Conservation (phyloP, 2,329 filamentous ascomycete genomes). For the Chaetomium globosum region DNA sequence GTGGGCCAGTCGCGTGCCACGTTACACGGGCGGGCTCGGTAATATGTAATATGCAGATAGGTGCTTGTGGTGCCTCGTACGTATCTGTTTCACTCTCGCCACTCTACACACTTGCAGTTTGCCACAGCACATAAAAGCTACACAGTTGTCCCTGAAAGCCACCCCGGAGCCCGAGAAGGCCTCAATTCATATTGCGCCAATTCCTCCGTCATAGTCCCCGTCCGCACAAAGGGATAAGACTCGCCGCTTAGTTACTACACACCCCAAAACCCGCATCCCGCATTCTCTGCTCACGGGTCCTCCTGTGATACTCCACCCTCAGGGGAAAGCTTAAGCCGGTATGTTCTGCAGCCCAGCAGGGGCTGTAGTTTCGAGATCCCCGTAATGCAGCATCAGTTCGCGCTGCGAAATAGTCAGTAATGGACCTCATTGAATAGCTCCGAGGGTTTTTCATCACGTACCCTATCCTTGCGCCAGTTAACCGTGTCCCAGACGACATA, state of each 20-base stretch:
- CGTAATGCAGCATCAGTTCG: conserved; percentile 63
- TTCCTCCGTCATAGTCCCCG: conserved; percentile 13
- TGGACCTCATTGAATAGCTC: neutral
- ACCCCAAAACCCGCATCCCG: conserved; percentile 1
- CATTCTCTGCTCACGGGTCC: neutral
- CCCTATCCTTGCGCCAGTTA: conserved; percentile 65
- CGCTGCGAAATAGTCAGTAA: conserved; percentile 47
- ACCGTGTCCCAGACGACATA: conserved; percentile 67
- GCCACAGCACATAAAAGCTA: neutral
- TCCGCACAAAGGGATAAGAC: neutral
- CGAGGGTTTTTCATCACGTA: conserved; percentile 39
- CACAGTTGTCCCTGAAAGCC: neutral
- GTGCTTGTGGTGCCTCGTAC: too few species aligned
- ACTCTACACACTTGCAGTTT: neutral
- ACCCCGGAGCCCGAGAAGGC: neutral
- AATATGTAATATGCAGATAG: too few species aligned
- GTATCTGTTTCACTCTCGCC: too few species aligned
- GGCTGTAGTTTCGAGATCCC: conserved; percentile 50
- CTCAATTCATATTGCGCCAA: conserved; percentile 14
- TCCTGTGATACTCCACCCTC: neutral
- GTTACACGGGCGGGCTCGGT: neutral
- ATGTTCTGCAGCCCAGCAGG: conserved; percentile 24
- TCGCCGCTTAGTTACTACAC: conserved; percentile 14
- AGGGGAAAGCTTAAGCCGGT: conserved; percentile 19
- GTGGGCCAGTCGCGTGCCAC: conserved; percentile 8